A percentile compares a stretch with the other conserved stretches of the same genome.
These are phyloP conservation scores for Pseudogymnoascus sp. DNA, from an alignment of 2,329 filamentous ascomycete genomes.

Conservation along the genomic window DNA sequence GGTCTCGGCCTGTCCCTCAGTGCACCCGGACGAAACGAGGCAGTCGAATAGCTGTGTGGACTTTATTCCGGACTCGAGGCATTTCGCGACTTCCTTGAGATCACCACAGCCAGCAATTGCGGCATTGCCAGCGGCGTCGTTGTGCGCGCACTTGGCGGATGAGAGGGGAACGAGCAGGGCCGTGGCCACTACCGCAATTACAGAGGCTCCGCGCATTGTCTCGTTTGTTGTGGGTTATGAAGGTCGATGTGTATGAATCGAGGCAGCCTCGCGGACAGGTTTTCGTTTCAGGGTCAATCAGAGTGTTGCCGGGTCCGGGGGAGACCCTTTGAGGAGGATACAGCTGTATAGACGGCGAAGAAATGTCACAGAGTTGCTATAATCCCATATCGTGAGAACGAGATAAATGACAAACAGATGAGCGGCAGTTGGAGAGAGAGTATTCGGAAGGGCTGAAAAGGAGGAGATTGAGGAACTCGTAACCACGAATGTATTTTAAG, in stretches of 20 bases:
- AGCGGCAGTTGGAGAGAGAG: neutral
- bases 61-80: neutral
- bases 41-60: neutral
- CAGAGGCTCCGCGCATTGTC: neutral
- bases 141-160: neutral
- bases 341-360: neutral
- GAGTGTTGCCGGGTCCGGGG: neutral
- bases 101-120: neutral
- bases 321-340: neutral
- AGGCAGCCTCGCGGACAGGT: neutral
- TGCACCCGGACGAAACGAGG: neutral
- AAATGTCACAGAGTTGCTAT: neutral
- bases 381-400: neutral
- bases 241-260: neutral
- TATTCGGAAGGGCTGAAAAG: neutral
- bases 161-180: neutral
- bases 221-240: neutral
- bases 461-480: neutral
- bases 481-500: constrained; percentile 5
- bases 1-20: neutral
- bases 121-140: neutral
- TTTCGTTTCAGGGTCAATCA: neutral
- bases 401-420: neutral
- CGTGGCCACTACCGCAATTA: neutral
- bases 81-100: neutral